Base-by-base conservation (phyloP, 2,329 filamentous ascomycete genomes). In the Colletotrichum tofieldiae region DNA sequence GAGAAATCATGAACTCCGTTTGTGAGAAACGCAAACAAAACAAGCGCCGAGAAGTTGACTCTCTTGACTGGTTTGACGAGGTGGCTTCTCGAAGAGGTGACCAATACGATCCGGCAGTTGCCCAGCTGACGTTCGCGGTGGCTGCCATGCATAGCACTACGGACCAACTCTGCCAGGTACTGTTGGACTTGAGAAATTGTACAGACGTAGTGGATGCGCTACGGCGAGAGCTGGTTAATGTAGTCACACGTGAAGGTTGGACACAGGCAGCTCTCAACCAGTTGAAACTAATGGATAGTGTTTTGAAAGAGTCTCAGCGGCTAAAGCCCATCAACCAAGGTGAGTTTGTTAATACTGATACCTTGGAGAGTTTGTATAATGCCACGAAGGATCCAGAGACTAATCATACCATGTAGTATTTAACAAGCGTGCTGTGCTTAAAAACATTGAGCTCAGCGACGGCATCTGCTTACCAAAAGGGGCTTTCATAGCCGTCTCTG, bases 141-240 rank as follows among this genome's bases (percentile, higher is more conserved):
- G 65, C 60, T n/a, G 65, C 65, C 6, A 39, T 67, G 1, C 65
- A 67, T 12, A 61, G 55, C 26, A 67, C 65, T 5, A 39, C 65
- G 23, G 65, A 67, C 58, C 49, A 54, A 7, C 18, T 67, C n/a
- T 43, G 35, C 6, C 56, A 67, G 26, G 43, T 58, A 0, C 35
- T 67, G 47, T 26, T 52, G 32, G 56, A 67, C 29, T 54, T 67
- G 2, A 9, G 52, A 20, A 49, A 54, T 39, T 47, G 55, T 16
- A 39, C 56, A 8, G 56, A 67, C 12, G 37, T 67, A 26, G 41
- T 67, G 0, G 39, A 67, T 5, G 55, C 65, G 3, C 11, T 67
- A 20, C 49, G 65, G 11, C 26, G 43, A 20, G 65, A 67, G 39
- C 37, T 62, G 0, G 29, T 55, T 11, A 20, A 32, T 6, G 29